Conservation (phyloP, 495 filamentous ascomycete species). For the Hyaloscypha finlandica region DNA sequence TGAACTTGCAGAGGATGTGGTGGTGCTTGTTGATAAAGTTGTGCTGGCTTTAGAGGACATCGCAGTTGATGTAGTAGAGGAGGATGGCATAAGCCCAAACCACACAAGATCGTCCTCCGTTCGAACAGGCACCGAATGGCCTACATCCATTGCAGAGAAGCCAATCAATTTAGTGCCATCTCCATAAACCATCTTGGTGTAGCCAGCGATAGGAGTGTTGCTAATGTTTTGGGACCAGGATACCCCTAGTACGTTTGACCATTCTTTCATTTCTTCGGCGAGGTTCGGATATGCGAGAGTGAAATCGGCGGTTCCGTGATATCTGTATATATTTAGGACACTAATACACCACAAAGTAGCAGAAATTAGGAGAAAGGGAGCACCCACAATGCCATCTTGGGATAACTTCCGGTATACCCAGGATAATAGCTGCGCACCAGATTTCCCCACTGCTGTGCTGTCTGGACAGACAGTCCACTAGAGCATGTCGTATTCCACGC, state of each 20-base stretch:
- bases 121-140: conserved; percentile 48
- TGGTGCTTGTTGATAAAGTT: no score
- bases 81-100: not conserved
- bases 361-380: no score
- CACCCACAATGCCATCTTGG: no score
- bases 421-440: conserved; percentile 50
- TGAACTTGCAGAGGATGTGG: no score
- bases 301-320: no score
- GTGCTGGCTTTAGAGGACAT: no score
- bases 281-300: no score
- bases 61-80: no score
- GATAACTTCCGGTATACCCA: conserved; percentile 42
- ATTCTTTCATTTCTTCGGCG: no score
- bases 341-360: no score
- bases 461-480: conserved; percentile 45
- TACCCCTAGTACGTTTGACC: conserved; percentile 38
- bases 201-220: conserved; percentile 42
- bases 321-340: no score
- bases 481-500: conserved; percentile 50
- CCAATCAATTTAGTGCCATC: conserved; percentile 48
- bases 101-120: not conserved
- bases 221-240: conserved; percentile 24
- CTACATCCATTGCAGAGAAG: conserved; percentile 48
- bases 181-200: conserved; percentile 56
- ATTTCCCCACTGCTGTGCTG: conserved; percentile 49